Percentiles rank a stretch among this genome's conserved stretches.
These are phyloP conservation scores for Fraxinus albicans DNA, from an alignment of 305 asterid species.

Conservation along the genomic window DNA sequence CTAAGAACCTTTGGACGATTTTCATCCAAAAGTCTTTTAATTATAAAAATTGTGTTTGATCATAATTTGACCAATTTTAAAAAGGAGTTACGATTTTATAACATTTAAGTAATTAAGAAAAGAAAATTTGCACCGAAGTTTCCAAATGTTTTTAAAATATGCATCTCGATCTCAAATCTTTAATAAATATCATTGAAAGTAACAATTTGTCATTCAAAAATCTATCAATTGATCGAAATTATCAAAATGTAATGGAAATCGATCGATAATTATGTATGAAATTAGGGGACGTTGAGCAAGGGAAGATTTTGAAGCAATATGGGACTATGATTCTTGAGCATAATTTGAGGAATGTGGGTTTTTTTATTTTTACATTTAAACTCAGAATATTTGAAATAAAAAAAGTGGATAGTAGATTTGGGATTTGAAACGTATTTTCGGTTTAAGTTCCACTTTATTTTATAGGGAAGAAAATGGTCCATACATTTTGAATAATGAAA, in stretches of 20 bases:
- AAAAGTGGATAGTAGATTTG: background rate
- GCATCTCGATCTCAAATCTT: background rate
- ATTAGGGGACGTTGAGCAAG: background rate
- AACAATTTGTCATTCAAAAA: background rate
- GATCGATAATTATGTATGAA: background rate
- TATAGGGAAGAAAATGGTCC: background rate
- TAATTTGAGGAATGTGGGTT: background rate
- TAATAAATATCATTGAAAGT: no score
- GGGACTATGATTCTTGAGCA: background rate
- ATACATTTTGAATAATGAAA: background rate
- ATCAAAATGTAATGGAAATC: background rate
- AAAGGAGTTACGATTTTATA: background rate
- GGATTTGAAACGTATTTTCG: background rate
- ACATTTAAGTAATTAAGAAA: background rate
- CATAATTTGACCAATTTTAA: background rate
- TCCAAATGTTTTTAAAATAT: background rate
- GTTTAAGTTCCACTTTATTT: background rate
- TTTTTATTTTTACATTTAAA: no score
- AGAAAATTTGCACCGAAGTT: no score
- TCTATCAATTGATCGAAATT: background rate
- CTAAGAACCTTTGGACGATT: background rate
- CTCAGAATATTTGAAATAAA: background rate
- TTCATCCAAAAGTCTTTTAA: background rate
- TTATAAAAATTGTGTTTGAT: no score
- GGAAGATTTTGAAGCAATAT: background rate